Evolutionary conservation across 2,329 filamentous ascomycete genomes (phyloP), one percentile per base, ranked within the genome.

Genomic region (Talaromyces sp.): DNA sequence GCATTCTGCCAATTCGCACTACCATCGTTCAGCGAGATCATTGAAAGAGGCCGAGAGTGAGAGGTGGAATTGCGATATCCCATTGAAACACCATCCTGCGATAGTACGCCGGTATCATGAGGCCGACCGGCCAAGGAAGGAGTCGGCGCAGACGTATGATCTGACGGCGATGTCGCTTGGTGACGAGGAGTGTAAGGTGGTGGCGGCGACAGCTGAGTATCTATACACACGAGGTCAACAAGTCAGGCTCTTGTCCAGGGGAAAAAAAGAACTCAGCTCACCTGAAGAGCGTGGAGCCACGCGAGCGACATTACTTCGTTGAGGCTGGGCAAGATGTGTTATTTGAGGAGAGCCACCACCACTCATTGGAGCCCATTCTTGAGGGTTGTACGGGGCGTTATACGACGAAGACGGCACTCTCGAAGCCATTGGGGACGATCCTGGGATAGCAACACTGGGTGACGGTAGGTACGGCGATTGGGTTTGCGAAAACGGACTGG

Each of bases 341-440:
- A 63, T 56, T 38, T 65, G 66, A 48, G 68, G 60, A 24, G 70
- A 65, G 21, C 59, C 61, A 59, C 68, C 68, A 59, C 67, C 68
- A 19, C 70, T 70, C 50, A 77, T 72, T 21, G 75, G 74, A 0
- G 74, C 77, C 79, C 79, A 81, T 70, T 80, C 76, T 62, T 77
- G 77, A 38, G 79, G 79, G 64, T 81, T 79, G 63, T 81, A 81
- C 9, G 76, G 73, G 26, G 75, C 72, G 66, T 69, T 79, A 63
- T 78, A 80, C 38, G 61, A 58, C 31, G 68, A 67, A 29, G 69
- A 60, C 8, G 68, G 59, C 52, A 75, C 70, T 63, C 79, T 74
- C 52, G 72, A 71, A n/a, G 75, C 69, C 76, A 79, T 77, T 27
- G 77, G 74, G 58, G 77, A 75, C 11, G 71, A 67, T 21, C 71